Percentiles rank a stretch among this genome's conserved stretches.
These are phyloP conservation scores for Pseudogymnoascus sp. DNA, from an alignment of 2,329 filamentous ascomycete species.

Conservation along the genomic window DNA sequence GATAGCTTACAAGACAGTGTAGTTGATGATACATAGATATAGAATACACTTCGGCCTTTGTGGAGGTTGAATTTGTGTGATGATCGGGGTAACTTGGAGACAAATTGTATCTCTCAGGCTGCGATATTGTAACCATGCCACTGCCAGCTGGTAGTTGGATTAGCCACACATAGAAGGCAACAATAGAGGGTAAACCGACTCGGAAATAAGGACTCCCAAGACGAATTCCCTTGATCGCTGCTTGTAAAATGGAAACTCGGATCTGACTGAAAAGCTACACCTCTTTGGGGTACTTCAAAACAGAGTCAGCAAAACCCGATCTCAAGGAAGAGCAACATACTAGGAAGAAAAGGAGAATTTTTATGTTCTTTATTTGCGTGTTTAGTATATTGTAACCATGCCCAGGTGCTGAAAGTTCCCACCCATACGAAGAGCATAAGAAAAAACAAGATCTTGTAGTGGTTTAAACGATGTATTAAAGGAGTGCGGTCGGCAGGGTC, in stretches of 20 bases:
- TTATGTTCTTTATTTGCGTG: not conserved
- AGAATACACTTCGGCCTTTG: not conserved
- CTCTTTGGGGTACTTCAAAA: not conserved
- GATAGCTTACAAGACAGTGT: not conserved
- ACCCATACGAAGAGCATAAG: not conserved
- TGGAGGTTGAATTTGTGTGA: not conserved
- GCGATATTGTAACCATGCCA: not conserved
- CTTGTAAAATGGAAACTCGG: not conserved
- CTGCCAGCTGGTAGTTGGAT: not conserved
- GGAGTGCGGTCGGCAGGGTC: not conserved
- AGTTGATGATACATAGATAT: not conserved
- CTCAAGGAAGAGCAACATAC: not conserved
- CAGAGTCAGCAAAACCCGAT: not conserved
- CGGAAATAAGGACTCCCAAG: not conserved
- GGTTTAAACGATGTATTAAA: not conserved
- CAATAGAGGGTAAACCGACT: not conserved
- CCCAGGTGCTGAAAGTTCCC: not conserved
- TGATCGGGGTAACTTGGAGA: not conserved
- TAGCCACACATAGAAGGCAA: not conserved
- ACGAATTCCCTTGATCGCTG: not conserved
- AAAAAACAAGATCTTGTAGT: not conserved
- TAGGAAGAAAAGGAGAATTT: not conserved
- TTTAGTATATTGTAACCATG: not conserved
- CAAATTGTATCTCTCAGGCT: not conserved
- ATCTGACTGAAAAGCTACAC: not conserved